Evolutionary conservation across 2,329 filamentous ascomycete genomes (phyloP).

Genomic region (Aspergillus viridinutans): DNA sequence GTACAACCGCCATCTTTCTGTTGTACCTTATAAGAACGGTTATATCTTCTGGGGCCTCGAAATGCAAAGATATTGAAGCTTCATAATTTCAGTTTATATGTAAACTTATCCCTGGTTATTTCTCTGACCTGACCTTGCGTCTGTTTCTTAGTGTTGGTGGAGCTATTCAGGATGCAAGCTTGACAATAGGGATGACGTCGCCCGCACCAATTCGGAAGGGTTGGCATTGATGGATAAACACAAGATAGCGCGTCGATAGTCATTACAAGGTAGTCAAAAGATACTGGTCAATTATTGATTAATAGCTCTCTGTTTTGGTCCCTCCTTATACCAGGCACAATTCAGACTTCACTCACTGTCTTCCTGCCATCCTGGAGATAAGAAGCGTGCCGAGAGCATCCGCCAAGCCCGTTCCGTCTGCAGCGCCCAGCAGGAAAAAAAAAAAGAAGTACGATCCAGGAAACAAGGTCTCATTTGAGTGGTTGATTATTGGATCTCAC

Average conservation of each 20-base stretch:
- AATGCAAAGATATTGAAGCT: not conserved
- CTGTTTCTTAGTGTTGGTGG: not conserved
- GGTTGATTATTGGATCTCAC: not conserved
- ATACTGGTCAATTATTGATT: not conserved
- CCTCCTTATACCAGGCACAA: not conserved
- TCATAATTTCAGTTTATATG: not conserved
- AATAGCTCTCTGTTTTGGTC: not conserved
- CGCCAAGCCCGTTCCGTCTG: conserved; percentile 11
- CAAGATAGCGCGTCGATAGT: not conserved
- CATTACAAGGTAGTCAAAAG: not conserved
- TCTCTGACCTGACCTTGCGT: not conserved
- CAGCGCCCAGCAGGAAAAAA: conserved; percentile 1
- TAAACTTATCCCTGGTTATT: not conserved
- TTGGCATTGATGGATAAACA: not conserved
- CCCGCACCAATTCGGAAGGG: not conserved
- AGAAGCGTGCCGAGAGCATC: conserved; percentile 1
- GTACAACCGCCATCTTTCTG: not conserved
- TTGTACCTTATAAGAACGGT: not conserved
- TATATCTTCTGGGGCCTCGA: not conserved
- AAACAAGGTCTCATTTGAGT: not conserved
- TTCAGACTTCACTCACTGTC: not conserved
- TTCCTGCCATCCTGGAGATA: not conserved
- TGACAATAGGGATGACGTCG: not conserved
- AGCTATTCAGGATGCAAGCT: not conserved
- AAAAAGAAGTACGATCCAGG: not conserved